Conservation (phyloP, 2,329 filamentous ascomycete genomes). For the Aspergillus bombycis region DNA sequence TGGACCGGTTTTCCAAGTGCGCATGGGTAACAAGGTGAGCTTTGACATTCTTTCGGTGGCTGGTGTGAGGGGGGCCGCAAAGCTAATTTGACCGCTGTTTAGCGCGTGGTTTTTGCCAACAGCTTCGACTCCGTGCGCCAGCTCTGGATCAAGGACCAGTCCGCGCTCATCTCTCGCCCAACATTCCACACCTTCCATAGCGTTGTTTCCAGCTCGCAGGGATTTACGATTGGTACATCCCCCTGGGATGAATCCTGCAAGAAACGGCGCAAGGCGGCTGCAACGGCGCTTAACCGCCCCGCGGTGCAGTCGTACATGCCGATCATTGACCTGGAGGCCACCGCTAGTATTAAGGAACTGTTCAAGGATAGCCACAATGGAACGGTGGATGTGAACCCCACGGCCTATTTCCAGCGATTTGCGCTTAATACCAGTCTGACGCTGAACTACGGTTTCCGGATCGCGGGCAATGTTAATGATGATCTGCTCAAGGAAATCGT, state of each 20-base stretch:
- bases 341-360: conserved; percentile 72
- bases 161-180: conserved; percentile 74
- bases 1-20: conserved; percentile 67
- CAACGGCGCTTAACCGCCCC: conserved; percentile 75
- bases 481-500: conserved; percentile 72
- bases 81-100: background rate
- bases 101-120: conserved; percentile 77
- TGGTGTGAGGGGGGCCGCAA: conserved; percentile 7
- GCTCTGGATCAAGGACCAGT: conserved; percentile 79
- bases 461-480: conserved; percentile 70
- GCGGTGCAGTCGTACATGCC: conserved; percentile 80
- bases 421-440: conserved; percentile 77
- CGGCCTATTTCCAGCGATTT: conserved; percentile 73
- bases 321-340: conserved; percentile 77
- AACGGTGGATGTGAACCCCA: conserved; percentile 67
- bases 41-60: background rate
- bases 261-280: conserved; percentile 73
- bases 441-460: conserved; percentile 77
- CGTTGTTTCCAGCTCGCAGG: conserved; percentile 74
- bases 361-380: conserved; percentile 66
- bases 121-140: conserved; percentile 72
- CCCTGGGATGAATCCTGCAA: conserved; percentile 85
- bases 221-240: conserved; percentile 81
- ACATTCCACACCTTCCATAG: conserved; percentile 81
- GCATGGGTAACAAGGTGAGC: conserved; percentile 67